Evolutionary conservation across 352 stramenopile genomes (phyloP).

Genomic region (Pythium dissotocum): DNA sequence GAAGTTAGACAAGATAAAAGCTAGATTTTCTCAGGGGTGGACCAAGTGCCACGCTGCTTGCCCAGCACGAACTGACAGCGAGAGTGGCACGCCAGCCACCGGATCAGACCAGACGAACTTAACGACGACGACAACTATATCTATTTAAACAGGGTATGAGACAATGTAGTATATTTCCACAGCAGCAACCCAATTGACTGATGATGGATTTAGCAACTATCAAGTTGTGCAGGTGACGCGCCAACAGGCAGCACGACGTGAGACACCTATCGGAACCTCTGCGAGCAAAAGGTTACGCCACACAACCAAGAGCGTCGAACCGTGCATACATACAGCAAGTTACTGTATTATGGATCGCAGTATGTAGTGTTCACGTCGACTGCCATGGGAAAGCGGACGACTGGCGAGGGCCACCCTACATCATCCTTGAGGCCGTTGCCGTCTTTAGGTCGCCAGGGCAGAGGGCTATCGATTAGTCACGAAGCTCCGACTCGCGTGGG

Average conservation of each 20-base stretch:
- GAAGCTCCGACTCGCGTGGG: neutral
- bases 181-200: neutral
- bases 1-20: neutral
- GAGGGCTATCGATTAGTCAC: neutral
- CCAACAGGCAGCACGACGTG: neutral
- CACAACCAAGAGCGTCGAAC: neutral
- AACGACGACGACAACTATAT: neutral
- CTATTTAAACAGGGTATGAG: neutral
- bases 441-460: neutral
- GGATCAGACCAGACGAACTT: neutral
- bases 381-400: neutral
- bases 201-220: neutral
- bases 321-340: neutral
- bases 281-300: neutral
- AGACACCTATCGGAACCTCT: neutral
- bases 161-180: neutral
- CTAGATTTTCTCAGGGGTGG: slow-evolving; percentile 2
- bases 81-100: neutral
- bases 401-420: neutral
- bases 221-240: no score
- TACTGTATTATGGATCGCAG: neutral
- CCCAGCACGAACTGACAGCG: neutral
- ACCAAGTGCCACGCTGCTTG: neutral
- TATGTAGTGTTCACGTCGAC: neutral
- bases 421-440: neutral